Base-by-base conservation (phyloP, 2,329 filamentous ascomycete genomes). In the Macrophomina tecta region DNA sequence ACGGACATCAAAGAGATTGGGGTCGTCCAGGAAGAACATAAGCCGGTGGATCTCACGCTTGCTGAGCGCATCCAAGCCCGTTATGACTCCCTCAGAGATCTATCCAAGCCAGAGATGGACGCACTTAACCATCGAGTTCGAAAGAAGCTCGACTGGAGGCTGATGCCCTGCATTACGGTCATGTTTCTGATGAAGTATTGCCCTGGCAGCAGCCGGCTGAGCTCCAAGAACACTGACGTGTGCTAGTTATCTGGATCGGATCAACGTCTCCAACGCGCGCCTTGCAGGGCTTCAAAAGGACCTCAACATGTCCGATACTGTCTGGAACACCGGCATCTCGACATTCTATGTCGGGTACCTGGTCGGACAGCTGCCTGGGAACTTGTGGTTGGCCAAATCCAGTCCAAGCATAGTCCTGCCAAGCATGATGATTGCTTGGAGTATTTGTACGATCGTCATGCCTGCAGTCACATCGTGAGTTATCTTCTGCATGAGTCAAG, bases 371-470 rank as follows among this genome's bases (percentile, higher is more conserved):
- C 12, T 58, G 9, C 64, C 64, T 14, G 56, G 49, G 2, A 65
- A 65, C 64, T 8, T 49, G 23, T 34, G 12, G 30, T 12, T 52
- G 8, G 45, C 45, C 5, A 48, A 48, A n/a, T 48, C 45, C 0
- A 75, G 76, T 49, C 79, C 79, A 2, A 72, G 76, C 8, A 66
- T 73, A 36, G 70, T 80, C 40, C 70, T 81, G 1, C 80, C 80
- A 1, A 66, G 64, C 5, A 80, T 80, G 67, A 80, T 80, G 74
- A 74, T 82, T 23, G 78, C 75, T 1, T 83, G 80, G 71, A 77
- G 79, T 23, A 75, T 76, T 28, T 79, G 80, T 4, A 80, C 81
- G 0, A 76, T 81, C 7, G 79, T 78, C 46, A 83, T 84, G 82
- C 77, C 80, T 6, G 77, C 77, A 1, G 77, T 81, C 1, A 78